A percentile compares a stretch with the other conserved stretches of the same genome.
Evolutionary conservation across 1,139 yeast genomes (phyloP).

Genomic region (Candida freyschussii): DNA sequence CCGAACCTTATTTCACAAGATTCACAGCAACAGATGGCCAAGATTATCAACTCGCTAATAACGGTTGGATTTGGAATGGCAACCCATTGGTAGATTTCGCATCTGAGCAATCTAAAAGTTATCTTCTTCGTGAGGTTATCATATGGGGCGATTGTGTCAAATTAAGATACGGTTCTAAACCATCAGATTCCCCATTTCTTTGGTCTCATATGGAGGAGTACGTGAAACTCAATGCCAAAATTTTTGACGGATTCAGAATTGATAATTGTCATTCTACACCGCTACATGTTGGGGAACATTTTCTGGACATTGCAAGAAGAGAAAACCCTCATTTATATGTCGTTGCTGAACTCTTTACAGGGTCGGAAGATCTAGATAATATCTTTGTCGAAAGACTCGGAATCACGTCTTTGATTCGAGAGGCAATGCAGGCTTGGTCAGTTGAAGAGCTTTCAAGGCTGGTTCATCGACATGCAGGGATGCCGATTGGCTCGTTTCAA

Average conservation of each 20-base stretch:
- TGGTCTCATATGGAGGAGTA: conserved; percentile 89
- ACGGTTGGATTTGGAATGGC: conserved; percentile 99
- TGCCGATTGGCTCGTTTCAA: conserved; percentile 87
- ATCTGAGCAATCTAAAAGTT: conserved; percentile 69
- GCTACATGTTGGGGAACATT: conserved; percentile 83
- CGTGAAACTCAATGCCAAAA: conserved; percentile 65
- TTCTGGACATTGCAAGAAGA: conserved; percentile 82
- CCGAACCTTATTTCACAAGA: conserved; percentile 85
- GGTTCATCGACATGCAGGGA: conserved; percentile 89
- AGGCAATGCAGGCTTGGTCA: conserved; percentile 96
- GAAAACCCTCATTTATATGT: conserved; percentile 84
- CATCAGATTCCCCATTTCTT: conserved; percentile 78
- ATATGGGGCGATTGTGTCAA: conserved; percentile 98
- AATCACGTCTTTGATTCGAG: conserved; percentile 81
- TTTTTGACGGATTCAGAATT: conserved; percentile 84
- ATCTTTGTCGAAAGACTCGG: conserved; percentile 88
- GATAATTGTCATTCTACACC: conserved; percentile 98
- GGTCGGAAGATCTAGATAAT: conserved; percentile 87
- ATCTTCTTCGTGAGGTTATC: conserved; percentile 85
- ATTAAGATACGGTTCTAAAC: conserved; percentile 72
- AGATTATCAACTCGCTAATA: conserved; percentile 75
- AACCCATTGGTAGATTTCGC: conserved; percentile 94
- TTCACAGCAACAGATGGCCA: conserved; percentile 50
- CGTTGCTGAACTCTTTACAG: conserved; percentile 92
- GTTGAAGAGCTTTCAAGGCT: conserved; percentile 81